Evolutionary conservation across 2,329 filamentous ascomycete species (phyloP), one percentile per base, ranked within the genome.

Genomic region (Microsporum audouinii): DNA sequence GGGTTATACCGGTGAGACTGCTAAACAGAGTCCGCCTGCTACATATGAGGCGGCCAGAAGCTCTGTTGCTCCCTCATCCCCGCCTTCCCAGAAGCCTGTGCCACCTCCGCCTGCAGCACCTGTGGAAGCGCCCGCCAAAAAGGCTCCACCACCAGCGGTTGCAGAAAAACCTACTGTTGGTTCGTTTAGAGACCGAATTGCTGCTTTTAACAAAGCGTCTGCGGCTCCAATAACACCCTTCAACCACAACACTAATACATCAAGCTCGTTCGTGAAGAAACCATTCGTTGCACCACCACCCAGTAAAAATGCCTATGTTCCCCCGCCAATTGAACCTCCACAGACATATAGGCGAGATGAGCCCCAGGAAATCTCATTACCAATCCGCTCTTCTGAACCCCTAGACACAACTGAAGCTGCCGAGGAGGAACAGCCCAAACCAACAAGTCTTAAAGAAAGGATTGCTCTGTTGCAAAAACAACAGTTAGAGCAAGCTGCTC

Each of bases 251-350:
- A 84, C 84, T 1, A 76, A 87, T 31, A 75, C 80, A 61, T 72
- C 76, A 8, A 77, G 81, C 34, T 80, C 82, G 56, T 97, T 97
- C 70, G 86, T 99, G 75, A 96, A 92, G 80, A 97, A 97, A 75
- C 91, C 92, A 0, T 99, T 96, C 69, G 91, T 99, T 61, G 89
- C 94, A 2, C 91, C 94, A 58, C 94, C 94, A 17, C 94, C 94
- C 0, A 96, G 91, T 73, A 88, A 90, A 66, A 88, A 96, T 77
- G 88, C 92, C 29, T 99, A 89, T 69, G 82, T 99, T 7, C 89
- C 94, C 29, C 86, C 88, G 2, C 74, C 76, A 34, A 84, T 86
- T 27, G 88, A 94, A 64, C 76, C 82, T 14, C 82, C 86, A 3
- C 81, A 86, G 56, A 95, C 87, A 76, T 96, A 96, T 71, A 84